Percentiles rank a stretch among this genome's conserved stretches.
These are phyloP conservation scores for Xerocomellus amylosporus DNA, from an alignment of 768 basidiomycete genomes.

Conservation along the genomic window DNA sequence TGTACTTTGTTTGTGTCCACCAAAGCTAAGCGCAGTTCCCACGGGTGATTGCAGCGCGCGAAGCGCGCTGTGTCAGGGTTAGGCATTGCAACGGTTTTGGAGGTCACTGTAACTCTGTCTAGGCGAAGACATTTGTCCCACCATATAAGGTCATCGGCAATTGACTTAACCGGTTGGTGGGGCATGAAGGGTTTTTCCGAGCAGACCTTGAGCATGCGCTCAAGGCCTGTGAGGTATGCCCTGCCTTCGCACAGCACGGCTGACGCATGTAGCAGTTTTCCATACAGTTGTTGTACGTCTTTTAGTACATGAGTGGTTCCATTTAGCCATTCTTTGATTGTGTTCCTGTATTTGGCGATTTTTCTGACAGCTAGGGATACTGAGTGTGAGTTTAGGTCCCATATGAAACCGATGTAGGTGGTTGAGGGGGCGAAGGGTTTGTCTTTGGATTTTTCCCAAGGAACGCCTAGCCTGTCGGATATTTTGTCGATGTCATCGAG, in stretches of 20 bases:
- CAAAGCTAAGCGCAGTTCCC: too few relatives aligned
- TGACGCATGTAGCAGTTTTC: constrained; percentile 9
- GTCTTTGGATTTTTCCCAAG: constrained; percentile 14
- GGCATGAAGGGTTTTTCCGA: too few relatives aligned
- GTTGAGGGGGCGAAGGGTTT: constrained; percentile 5
- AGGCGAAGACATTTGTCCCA: not conserved
- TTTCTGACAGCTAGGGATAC: constrained; percentile 32
- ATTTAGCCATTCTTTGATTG: too few relatives aligned
- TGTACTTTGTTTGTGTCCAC: too few relatives aligned
- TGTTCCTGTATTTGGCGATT: constrained; percentile 9
- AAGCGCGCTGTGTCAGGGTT: too few relatives aligned
- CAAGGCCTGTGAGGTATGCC: too few relatives aligned
- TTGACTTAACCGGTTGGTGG: not conserved
- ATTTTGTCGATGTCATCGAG: too few relatives aligned
- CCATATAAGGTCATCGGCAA: not conserved
- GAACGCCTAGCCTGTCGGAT: not conserved
- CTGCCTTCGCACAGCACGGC: too few relatives aligned
- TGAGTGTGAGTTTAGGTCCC: constrained; percentile 25
- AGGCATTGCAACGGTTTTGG: too few relatives aligned
- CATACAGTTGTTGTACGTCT: constrained; percentile 2
- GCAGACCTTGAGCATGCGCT: too few relatives aligned
- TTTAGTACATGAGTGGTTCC: not conserved
- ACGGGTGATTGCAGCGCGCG: too few relatives aligned
- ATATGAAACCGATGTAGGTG: constrained; percentile 33
- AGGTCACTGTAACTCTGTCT: too few relatives aligned